A percentile compares a stretch with the other conserved stretches of the same genome.
These are phyloP conservation scores for Eucalyptus erythrocorys DNA, from an alignment of 345 rosid species.

Conservation along the genomic window DNA sequence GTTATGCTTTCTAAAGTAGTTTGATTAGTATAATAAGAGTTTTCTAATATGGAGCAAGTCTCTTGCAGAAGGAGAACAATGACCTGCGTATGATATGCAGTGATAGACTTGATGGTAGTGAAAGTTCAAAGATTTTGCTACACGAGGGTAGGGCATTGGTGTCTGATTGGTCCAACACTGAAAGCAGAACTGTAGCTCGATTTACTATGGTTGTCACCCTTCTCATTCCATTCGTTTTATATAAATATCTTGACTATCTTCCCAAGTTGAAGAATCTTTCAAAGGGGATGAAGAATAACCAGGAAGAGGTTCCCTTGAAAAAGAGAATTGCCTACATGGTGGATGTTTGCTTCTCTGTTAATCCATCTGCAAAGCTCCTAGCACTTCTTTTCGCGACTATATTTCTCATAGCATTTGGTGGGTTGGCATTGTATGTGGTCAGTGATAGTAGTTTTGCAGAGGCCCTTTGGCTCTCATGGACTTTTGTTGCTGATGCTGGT, in stretches of 20 bases:
- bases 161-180: slow-evolving; percentile 19
- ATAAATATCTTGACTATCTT: slow-evolving; percentile 61
- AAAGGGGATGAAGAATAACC: slow-evolving; percentile 29
- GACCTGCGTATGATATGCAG: slow-evolving; percentile 33
- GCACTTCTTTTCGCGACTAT: slow-evolving; percentile 82
- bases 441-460: slow-evolving; percentile 71
- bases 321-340: slow-evolving; percentile 85
- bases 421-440: slow-evolving; percentile 76
- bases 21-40: background rate
- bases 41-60: background rate
- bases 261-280: slow-evolving; percentile 44
- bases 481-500: slow-evolving; percentile 89
- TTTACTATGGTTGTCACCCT: slow-evolving; percentile 46
- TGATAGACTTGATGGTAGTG: slow-evolving; percentile 13
- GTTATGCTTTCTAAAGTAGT: background rate
- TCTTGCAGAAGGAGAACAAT: slow-evolving; percentile 58
- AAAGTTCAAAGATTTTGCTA: slow-evolving; percentile 11
- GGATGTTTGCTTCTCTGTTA: slow-evolving; percentile 82
- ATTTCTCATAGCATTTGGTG: slow-evolving; percentile 74
- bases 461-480: slow-evolving; percentile 93
- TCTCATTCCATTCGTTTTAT: slow-evolving; percentile 46
- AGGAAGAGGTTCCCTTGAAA: slow-evolving; percentile 73
- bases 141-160: slow-evolving; percentile 8
- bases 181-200: slow-evolving; percentile 49
- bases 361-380: slow-evolving; percentile 86